Conservation (phyloP, 164 flowering plant species). For the Magnolia changhungtana region DNA sequence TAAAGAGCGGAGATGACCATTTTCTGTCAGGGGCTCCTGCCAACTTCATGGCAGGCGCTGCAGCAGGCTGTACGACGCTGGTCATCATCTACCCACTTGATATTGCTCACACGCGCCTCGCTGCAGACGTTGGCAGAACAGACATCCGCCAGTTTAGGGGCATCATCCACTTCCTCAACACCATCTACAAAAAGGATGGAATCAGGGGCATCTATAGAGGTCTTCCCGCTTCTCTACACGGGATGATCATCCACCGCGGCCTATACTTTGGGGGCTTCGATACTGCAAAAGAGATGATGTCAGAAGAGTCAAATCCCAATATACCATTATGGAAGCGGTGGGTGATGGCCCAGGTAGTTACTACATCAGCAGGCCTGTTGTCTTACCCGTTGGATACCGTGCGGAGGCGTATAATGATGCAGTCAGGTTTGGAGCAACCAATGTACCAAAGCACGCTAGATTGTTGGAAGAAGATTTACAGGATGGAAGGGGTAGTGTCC, state of each 20-base stretch:
- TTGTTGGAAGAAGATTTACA: constrained; percentile 89
- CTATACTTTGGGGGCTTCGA: constrained; percentile 98
- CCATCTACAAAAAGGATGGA: constrained; percentile 67
- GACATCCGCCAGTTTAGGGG: constrained; percentile 82
- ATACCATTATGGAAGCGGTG: constrained; percentile 82
- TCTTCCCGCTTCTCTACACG: constrained; percentile 92
- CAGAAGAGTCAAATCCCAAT: constrained; percentile 44
- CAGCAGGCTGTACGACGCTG: constrained; percentile 94
- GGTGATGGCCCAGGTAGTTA: constrained; percentile 87
- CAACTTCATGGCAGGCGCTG: constrained; percentile 86
- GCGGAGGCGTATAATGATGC: constrained; percentile 98
- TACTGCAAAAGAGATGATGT: constrained; percentile 71
- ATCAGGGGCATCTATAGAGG: constrained; percentile 80
- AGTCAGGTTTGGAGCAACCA: constrained; percentile 70
- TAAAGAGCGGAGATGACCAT: constrained; percentile 39
- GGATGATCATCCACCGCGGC: constrained; percentile 88
- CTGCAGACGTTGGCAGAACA: constrained; percentile 78
- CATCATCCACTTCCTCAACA: constrained; percentile 71
- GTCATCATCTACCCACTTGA: constrained; percentile 88
- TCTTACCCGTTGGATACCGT: constrained; percentile 96
- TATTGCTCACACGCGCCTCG: constrained; percentile 95
- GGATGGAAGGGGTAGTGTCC: constrained; percentile 61
- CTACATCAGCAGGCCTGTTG: constrained; percentile 84
- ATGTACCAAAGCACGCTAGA: constrained; percentile 71
- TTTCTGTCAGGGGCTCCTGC: constrained; percentile 55